A percentile compares a stretch with the other conserved stretches of the same genome.
Conservation (phyloP, 345 rosid species). For the Erodium maritimum region DNA sequence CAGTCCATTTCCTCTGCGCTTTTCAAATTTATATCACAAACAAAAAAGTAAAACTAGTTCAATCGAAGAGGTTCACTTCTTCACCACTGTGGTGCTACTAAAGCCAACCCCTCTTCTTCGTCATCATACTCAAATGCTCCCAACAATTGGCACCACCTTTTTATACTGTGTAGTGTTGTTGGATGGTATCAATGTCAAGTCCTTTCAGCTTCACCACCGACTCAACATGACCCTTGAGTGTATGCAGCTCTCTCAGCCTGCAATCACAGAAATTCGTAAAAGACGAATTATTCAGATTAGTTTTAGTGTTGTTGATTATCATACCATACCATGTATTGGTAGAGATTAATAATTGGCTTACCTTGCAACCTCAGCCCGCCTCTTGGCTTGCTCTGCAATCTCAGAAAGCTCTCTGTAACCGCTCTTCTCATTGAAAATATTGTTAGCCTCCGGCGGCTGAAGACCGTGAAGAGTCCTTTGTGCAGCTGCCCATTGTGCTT, state of each 20-base stretch:
- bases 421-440: slow-evolving; percentile 13
- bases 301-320: not conserved
- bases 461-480: slow-evolving; percentile 36
- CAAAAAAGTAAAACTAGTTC: too few relatives aligned
- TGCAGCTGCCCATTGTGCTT: slow-evolving; percentile 37
- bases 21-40: too few relatives aligned
- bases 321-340: too few relatives aligned
- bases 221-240: slow-evolving; percentile 34
- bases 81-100: too few relatives aligned
- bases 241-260: slow-evolving; percentile 36
- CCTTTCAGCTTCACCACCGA: slow-evolving; percentile 33
- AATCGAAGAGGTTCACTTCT: too few relatives aligned
- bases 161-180: slow-evolving; percentile 31
- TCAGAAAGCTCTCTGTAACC: slow-evolving; percentile 18
- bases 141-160: too few relatives aligned
- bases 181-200: slow-evolving; percentile 31
- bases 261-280: not conserved
- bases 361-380: slow-evolving; percentile 39
- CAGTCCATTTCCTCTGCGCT: too few relatives aligned
- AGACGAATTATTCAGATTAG: not conserved
- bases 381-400: slow-evolving; percentile 35
- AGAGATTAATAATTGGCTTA: not conserved
- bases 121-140: not conserved
- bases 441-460: slow-evolving; percentile 12
- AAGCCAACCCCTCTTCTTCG: not conserved